Percentiles rank a stretch among this genome's conserved stretches.
These are phyloP conservation scores for Cyclanthera cordifolia DNA, from an alignment of 306 rosid species.

Conservation along the genomic window DNA sequence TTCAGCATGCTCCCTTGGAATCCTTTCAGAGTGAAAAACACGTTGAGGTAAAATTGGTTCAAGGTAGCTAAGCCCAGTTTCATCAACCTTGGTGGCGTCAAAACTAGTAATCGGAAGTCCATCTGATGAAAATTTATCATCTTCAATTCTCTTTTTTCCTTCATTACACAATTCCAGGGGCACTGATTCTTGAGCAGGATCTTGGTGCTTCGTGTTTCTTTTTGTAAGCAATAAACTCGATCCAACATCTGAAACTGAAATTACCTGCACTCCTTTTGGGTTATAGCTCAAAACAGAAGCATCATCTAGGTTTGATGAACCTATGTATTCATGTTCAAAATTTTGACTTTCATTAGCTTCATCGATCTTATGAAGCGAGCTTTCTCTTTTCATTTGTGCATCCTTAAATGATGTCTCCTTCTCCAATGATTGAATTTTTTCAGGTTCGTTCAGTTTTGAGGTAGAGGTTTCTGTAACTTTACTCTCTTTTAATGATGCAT, in stretches of 20 bases:
- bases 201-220: conserved; percentile 27
- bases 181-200: conserved; percentile 16
- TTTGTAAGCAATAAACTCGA: conserved; percentile 18
- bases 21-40: conserved; percentile 39
- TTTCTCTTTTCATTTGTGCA: conserved; percentile 26
- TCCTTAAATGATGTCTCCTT: conserved; percentile 25
- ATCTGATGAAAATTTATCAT: conserved; percentile 16
- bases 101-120: conserved; percentile 20
- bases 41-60: conserved; percentile 37
- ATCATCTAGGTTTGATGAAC: no score
- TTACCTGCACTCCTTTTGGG: conserved; percentile 19
- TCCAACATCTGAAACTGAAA: conserved; percentile 18
- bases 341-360: conserved; percentile 20
- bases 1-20: conserved; percentile 54
- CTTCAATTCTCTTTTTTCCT: conserved; percentile 18
- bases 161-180: conserved; percentile 20
- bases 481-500: conserved; percentile 17
- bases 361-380: conserved; percentile 28
- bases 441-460: conserved; percentile 18
- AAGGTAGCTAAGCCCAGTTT: conserved; percentile 26
- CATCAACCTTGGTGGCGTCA: conserved; percentile 23
- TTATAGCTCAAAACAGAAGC: conserved; percentile 17
- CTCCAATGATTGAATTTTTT: conserved; percentile 17
- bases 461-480: conserved; percentile 16
- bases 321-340: no score